Percentiles rank a stretch among this genome's conserved stretches.
Evolutionary conservation across 208 protist genomes (phyloP).

Genomic region (Leishmania tarentolae): DNA sequence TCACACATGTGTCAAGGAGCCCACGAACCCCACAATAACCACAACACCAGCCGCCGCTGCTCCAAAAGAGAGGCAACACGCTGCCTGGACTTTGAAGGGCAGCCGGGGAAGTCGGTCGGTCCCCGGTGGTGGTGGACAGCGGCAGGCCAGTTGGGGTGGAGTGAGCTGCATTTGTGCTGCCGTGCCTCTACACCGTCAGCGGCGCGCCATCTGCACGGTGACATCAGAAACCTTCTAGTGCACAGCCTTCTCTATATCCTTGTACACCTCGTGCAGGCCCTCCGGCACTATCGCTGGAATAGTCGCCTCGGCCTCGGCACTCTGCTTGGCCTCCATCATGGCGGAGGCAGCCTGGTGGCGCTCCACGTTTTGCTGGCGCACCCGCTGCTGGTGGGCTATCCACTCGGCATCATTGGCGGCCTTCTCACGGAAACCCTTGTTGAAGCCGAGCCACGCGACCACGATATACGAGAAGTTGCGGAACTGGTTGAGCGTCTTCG

Average conservation of each 20-base stretch:
- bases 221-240: slow-evolving; percentile 28
- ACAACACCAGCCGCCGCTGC: not conserved
- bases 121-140: not conserved
- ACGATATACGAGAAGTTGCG: slow-evolving; percentile 87
- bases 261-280: slow-evolving; percentile 75
- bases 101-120: not conserved
- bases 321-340: slow-evolving; percentile 30
- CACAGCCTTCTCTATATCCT: slow-evolving; percentile 63
- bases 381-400: slow-evolving; percentile 64
- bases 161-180: not conserved
- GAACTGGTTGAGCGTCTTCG: slow-evolving; percentile 88
- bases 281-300: slow-evolving; percentile 63
- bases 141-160: not conserved
- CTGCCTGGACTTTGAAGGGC: not conserved
- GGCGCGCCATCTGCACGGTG: not conserved
- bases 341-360: slow-evolving; percentile 57
- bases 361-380: slow-evolving; percentile 69
- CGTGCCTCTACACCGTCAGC: not conserved
- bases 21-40: not conserved
- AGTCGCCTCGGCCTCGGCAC: slow-evolving; percentile 19
- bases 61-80: not conserved
- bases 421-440: slow-evolving; percentile 82
- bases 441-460: slow-evolving; percentile 76
- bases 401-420: slow-evolving; percentile 80
- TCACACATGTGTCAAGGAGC: no score